Evolutionary conservation across 305 asterid species (phyloP), one percentile per base, ranked within the genome.

Genomic region (Fraxinus baroniana): DNA sequence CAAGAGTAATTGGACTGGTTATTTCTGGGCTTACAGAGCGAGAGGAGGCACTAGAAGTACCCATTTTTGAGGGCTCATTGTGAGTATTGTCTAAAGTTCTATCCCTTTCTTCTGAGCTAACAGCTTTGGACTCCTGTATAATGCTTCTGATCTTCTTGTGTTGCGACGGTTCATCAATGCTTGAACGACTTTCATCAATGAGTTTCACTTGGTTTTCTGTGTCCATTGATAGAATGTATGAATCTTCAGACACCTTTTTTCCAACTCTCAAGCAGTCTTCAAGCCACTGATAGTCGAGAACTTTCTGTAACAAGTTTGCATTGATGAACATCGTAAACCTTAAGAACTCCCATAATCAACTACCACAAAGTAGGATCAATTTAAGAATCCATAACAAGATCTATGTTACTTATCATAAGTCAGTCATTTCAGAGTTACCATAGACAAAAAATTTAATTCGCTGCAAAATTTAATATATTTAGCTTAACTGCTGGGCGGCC

Each of bases 241-340:
- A 70, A 80, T 91, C 95, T 88, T 94, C 97, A 28, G 89, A 36
- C 78, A 86, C 91, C 72, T 87, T 93, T 86, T 92, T 88, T 71
- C 98, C 99, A 60, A 82, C 84, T 85, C 86, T 88, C 87, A 94
- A 90, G 89, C 98, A 86, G 86, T 92, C 97, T 89, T 93, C 99
- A 74, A 96, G 85, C 98, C 98, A 96, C 86, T 90, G 97, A 85
- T 92, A 93, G 85, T 70, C 74, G 76, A 96, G 89, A 80, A 91
- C 86, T 89, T 86, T 91, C 99, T 96, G 92, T 30, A 73, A 74
- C 83, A 86, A 37, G 68, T 79, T 81, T 62, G 41, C 83, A 76
- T 74, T 36, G 20, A 70, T 72, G 44, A 72, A 71, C 44, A 71
- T 17, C 5, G 30, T 71, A 17, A 32, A 71, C 44, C 26, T 30